These are phyloP conservation scores for Chlamydomonas eustigma DNA, from an alignment of 139 green algal genomes.

Conservation along the genomic window DNA sequence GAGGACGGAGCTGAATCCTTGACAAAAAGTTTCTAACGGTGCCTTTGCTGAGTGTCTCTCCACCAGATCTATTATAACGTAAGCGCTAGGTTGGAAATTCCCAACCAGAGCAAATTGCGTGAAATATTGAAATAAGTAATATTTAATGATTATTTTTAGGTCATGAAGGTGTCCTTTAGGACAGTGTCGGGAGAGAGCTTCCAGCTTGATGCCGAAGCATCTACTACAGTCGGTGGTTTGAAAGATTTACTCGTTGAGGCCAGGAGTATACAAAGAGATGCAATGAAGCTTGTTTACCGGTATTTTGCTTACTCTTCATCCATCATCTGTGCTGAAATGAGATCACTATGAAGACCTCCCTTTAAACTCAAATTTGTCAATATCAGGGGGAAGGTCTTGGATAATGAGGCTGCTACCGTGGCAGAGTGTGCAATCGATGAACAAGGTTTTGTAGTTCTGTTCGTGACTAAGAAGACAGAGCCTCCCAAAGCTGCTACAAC, in stretches of 20 bases:
- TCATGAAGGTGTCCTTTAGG: constrained; percentile 88
- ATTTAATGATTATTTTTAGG: too few species aligned
- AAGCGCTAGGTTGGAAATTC: too few species aligned
- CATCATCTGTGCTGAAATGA: too few species aligned
- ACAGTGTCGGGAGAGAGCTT: constrained; percentile 80
- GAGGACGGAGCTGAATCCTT: too few species aligned
- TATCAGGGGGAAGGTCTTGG: constrained; percentile 67
- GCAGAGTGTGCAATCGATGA: constrained; percentile 72
- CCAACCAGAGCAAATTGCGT: too few species aligned
- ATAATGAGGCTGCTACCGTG: constrained; percentile 72
- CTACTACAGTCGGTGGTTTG: constrained; percentile 52
- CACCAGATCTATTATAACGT: too few species aligned
- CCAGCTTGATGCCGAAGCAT: constrained; percentile 64
- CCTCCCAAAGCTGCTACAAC: constrained; percentile 32
- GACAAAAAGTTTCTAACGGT: too few species aligned
- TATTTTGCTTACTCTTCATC: neutral
- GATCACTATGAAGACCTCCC: too few species aligned
- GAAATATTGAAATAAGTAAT: too few species aligned
- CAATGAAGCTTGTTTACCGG: constrained; percentile 53
- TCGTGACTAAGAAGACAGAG: constrained; percentile 51
- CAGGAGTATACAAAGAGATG: constrained; percentile 19
- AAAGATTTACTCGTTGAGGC: constrained; percentile 31
- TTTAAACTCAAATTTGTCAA: neutral
- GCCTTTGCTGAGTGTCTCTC: too few species aligned
- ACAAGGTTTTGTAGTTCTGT: constrained; percentile 90